These are phyloP conservation scores for Letharia lupina DNA, from an alignment of 495 filamentous ascomycete genomes.

Conservation along the genomic window DNA sequence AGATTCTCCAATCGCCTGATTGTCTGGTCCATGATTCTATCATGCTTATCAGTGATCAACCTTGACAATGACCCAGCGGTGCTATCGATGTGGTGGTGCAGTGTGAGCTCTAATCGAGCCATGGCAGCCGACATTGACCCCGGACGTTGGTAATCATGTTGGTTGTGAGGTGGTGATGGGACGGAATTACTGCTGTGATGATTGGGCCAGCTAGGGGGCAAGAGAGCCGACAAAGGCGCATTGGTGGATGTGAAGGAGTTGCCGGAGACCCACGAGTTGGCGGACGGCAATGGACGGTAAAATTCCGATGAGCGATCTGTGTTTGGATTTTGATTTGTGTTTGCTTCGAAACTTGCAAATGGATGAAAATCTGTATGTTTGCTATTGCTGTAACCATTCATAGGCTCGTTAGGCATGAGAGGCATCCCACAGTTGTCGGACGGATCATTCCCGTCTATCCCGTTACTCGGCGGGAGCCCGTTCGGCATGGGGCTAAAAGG, in stretches of 20 bases:
- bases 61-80: conserved; percentile 21
- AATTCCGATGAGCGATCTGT: conserved; percentile 8
- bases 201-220: conserved; percentile 19
- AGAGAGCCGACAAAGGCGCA: conserved; percentile 17
- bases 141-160: conserved; percentile 21
- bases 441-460: neutral
- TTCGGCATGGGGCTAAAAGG: conserved; percentile 25
- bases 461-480: neutral
- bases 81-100: conserved; percentile 26
- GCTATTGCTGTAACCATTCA: neutral
- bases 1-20: conserved; percentile 20
- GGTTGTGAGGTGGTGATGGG: conserved; percentile 24
- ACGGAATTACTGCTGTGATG: conserved; percentile 22
- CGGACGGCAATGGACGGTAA: conserved; percentile 9
- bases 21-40: conserved; percentile 22
- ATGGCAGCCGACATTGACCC: conserved; percentile 19
- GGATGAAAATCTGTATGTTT: neutral
- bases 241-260: conserved; percentile 20
- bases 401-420: neutral
- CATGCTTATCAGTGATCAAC: conserved; percentile 23
- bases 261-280: conserved; percentile 23
- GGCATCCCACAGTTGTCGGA: neutral
- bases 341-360: neutral
- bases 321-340: neutral
- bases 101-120: conserved; percentile 22